phyloP scores from a whole-genome alignment of 179 eudicot genomes.

The Silene coronaria region DNA sequence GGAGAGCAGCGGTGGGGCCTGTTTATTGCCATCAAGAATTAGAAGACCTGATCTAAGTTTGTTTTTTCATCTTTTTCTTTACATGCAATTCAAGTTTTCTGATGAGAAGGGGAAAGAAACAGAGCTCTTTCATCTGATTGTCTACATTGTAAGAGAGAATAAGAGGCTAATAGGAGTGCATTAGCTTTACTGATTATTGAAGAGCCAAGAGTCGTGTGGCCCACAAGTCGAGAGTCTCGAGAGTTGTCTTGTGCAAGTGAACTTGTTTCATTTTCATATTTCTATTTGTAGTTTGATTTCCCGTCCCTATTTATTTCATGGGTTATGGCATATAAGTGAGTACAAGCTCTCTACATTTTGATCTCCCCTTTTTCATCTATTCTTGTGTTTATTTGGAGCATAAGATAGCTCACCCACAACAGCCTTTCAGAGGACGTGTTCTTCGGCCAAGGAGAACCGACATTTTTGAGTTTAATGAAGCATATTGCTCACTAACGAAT shows the following conservation, averaged over 20 bases:
- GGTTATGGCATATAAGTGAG: too few species aligned
- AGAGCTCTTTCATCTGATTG: background rate
- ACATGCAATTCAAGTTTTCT: too few species aligned
- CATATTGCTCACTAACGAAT: background rate
- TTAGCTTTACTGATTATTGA: background rate
- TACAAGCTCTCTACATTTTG: too few species aligned
- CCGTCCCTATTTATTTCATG: background rate
- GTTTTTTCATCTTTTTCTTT: too few species aligned
- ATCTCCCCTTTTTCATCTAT: too few species aligned
- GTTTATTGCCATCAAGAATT: conserved; percentile 60
- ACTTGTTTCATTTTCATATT: background rate
- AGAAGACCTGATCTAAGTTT: conserved; percentile 9
- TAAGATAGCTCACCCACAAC: too few species aligned
- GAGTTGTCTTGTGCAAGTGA: background rate
- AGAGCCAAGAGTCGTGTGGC: background rate
- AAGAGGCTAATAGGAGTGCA: background rate
- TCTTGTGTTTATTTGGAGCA: too few species aligned
- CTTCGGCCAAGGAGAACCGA: background rate
- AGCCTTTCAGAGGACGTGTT: background rate
- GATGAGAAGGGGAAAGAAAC: background rate
- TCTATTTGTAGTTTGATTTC: background rate
- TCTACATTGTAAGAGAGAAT: background rate
- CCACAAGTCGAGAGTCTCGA: background rate
- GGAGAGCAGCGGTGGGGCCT: conserved; percentile 97
- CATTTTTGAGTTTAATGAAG: background rate